These are phyloP conservation scores for Neofusicoccum laricinum DNA, from an alignment of 2,329 filamentous ascomycete genomes.

Conservation along the genomic window DNA sequence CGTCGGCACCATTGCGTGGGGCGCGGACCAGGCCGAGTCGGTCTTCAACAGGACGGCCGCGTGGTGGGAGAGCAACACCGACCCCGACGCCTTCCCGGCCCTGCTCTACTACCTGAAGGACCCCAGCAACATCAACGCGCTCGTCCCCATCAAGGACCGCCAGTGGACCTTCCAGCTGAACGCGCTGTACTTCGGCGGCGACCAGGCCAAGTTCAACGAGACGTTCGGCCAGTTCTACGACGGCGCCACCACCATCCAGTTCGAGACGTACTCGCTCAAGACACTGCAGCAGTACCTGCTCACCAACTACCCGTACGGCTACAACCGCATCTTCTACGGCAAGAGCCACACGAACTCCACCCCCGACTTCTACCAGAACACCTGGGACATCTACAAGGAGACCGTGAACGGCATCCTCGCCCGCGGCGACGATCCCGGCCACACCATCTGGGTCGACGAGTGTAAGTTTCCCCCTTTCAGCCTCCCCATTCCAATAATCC, in stretches of 20 bases:
- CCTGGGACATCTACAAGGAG: constrained; percentile 11
- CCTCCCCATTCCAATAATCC: background rate
- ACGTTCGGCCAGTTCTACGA: constrained; percentile 7
- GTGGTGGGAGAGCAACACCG: constrained; percentile 1
- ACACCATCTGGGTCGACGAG: constrained; percentile 12
- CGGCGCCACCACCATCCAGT: background rate
- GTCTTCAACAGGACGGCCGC: background rate
- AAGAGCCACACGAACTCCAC: constrained; percentile 16
- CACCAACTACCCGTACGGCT: constrained; percentile 15
- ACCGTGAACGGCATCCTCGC: constrained; percentile 12
- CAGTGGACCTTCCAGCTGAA: constrained; percentile 3
- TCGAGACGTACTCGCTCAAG: constrained; percentile 10
- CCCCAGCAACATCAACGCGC: background rate
- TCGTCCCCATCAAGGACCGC: constrained; percentile 2
- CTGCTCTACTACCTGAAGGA: constrained; percentile 16
- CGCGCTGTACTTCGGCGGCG: constrained; percentile 5
- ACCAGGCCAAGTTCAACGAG: constrained; percentile 1
- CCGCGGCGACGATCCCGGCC: constrained; percentile 11
- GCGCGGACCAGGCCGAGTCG: background rate
- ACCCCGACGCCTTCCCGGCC: background rate
- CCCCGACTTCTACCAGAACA: background rate
- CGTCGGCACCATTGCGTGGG: constrained; percentile 10
- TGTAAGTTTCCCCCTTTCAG: background rate
- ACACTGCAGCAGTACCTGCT: constrained; percentile 11
- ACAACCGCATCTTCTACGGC: constrained; percentile 14